Base-by-base conservation (phyloP, 2,329 filamentous ascomycete genomes). In the Colletotrichum echinochloae region DNA sequence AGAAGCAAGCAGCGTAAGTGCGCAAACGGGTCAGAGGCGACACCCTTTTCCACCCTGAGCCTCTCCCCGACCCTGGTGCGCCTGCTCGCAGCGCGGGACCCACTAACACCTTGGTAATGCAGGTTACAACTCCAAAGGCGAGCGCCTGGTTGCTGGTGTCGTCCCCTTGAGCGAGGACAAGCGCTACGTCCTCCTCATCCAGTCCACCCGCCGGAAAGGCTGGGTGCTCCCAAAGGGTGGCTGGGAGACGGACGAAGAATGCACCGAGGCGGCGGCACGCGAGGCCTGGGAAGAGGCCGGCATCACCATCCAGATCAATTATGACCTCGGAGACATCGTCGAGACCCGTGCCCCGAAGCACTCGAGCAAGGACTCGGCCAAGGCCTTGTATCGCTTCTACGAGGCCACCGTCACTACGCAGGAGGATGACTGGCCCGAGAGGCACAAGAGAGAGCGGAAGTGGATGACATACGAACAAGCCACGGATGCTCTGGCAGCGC, bases 251-350 rank as follows among this genome's bases (percentile, higher is more conserved):
- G 96, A 99, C 81, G 96, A 99, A 83, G 89, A 91, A 72, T 96
- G 93, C 73, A 90, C 92, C 72, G 89, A 95, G 79, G 72, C 96
- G 67, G 96, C 96, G 66, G 82, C 92, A 86, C 86, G 96, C 75
- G 96, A 99, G 82, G 96, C 96, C 72, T 98, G 96, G 96, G 96
- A 98, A 84, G 96, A 98, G 84, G 96, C 95, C 51, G 96, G 96
- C 77, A 97, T 98, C 77, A 87, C 92, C 76, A 93, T 95, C 81
- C 91, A 89, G 70, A 91, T 98, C 80, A 91, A 92, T 76, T 92
- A 91, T 79, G 94, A 97, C 80, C 88, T 99, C 60, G 95, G 95
- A 73, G 88, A 92, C 74, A 97, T 99, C 75, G 85, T 91, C 65
- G 96, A 99, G 82, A 92, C 90, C 79, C 90, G 94, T 68, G 88